Evolutionary conservation across 1,139 yeast genomes (phyloP).

Genomic region (Diutina pseudorugosa): DNA sequence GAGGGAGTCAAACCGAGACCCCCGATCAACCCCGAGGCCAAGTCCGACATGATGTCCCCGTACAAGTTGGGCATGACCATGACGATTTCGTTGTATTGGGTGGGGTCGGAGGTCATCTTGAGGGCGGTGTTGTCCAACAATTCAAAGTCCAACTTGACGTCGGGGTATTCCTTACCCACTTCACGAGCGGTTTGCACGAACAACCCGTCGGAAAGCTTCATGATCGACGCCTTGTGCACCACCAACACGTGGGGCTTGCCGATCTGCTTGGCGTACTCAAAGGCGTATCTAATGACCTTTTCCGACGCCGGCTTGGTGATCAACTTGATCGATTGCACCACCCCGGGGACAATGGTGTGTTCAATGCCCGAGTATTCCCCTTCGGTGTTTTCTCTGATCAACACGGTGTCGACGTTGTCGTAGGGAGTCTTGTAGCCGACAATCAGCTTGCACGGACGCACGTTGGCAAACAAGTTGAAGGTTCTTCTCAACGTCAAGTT

Average conservation of each 20-base stretch:
- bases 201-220: conserved; percentile 96
- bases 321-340: conserved; percentile 93
- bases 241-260: conserved; percentile 84
- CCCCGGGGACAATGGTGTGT: conserved; percentile 97
- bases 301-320: conserved; percentile 94
- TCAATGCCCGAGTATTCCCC: conserved; percentile 99
- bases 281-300: conserved; percentile 92
- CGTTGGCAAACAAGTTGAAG: conserved; percentile 90
- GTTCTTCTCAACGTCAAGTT: conserved; percentile 96
- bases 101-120: conserved; percentile 81
- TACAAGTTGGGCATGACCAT: conserved; percentile 99
- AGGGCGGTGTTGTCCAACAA: conserved; percentile 92
- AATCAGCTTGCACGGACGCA: conserved; percentile 91
- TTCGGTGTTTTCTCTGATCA: conserved; percentile 98
- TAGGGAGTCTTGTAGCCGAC: conserved; percentile 93
- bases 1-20: conserved; percentile 98
- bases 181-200: conserved; percentile 88
- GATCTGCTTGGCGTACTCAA: conserved; percentile 86
- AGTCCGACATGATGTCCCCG: conserved; percentile 96
- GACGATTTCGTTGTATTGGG: conserved; percentile 66
- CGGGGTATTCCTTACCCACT: conserved; percentile 86
- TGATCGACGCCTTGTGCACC: conserved; percentile 96
- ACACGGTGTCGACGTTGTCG: conserved; percentile 86
- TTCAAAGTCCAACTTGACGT: conserved; percentile 70
- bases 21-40: conserved; percentile 95